Conservation (phyloP, 768 basidiomycete genomes). For the Collybia sordida region DNA sequence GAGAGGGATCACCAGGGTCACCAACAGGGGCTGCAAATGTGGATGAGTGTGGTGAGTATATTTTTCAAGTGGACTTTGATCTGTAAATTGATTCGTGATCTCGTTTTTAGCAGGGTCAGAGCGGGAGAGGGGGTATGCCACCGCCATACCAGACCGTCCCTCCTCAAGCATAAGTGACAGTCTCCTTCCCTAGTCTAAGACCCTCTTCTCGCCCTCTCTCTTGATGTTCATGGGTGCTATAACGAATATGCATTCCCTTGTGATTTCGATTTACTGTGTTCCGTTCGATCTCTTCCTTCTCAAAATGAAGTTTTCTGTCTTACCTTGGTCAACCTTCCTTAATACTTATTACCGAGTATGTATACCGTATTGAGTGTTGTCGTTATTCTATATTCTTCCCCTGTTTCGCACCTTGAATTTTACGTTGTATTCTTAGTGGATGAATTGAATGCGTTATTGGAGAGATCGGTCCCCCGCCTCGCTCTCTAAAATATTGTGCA, state of each 20-base stretch:
- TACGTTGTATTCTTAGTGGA: too few relatives aligned
- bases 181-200: not conserved
- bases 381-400: too few relatives aligned
- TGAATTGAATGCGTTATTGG: too few relatives aligned
- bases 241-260: not conserved
- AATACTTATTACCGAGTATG: not conserved
- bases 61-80: not conserved
- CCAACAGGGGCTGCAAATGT: conserved; percentile 27
- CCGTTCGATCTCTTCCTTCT: not conserved
- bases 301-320: not conserved
- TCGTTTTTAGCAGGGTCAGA: conserved; percentile 8
- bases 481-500: too few relatives aligned
- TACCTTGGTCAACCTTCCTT: not conserved
- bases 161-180: conserved; percentile 7
- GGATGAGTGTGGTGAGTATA: conserved; percentile 45
- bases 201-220: too few relatives aligned
- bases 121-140: conserved; percentile 11
- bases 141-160: conserved; percentile 10
- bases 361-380: not conserved
- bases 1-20: conserved; percentile 47
- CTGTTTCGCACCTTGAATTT: too few relatives aligned
- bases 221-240: not conserved
- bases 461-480: too few relatives aligned
- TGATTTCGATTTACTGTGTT: not conserved
- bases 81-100: not conserved